Evolutionary conservation across 148 eudicot species (phyloP), one percentile per base, ranked within the genome.

Genomic region (Chenopodium formosanum): DNA sequence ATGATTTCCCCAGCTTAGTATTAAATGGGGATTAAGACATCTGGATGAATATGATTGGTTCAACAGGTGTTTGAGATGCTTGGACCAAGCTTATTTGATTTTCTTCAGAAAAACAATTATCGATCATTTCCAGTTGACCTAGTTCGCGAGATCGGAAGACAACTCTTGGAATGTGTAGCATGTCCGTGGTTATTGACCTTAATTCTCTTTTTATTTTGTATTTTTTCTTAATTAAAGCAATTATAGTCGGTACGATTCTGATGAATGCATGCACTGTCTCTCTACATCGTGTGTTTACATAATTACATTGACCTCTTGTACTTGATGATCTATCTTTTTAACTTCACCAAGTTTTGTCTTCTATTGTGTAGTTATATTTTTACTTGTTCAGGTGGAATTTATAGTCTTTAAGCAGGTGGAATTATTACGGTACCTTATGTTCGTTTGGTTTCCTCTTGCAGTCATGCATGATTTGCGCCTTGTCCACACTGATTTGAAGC

Each of bases 11-110:
- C 91, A 78, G 72, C 73, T 86, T 86, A 76, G 81, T 82, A 85
- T 72, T 81, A 82, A 75, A 50, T 83, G 91, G 92, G 88, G 90
- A 76, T 92, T 95, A 89, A 92, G 87, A 85, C 75, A 80, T 87
- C 78, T 87, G 87, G 79, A 86, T 90, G 92, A 83, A 88, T 90
- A 86, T 82, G 89, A 90, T 91, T 92, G 93, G 86, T 82, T 88
- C 78, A 87, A 90, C 99, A 95, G 99, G 99, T 95, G 71, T 95
- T 95, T 92, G 99, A 95, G 97, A 95, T 91, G 99, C 99, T 95
- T 89, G 99, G 99, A 85, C 99, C 99, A 90, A 95, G 99, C 90
- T 93, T 95, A 91, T 95, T 87, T 86, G 97, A 95, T 92, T 95
- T 95, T 88, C 97, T 95, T 73, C 97, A 98, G 87, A 95, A 94